phyloP scores from a whole-genome alignment of 2,329 filamentous ascomycete genomes.

The Chaetoscypha palmicola region DNA sequence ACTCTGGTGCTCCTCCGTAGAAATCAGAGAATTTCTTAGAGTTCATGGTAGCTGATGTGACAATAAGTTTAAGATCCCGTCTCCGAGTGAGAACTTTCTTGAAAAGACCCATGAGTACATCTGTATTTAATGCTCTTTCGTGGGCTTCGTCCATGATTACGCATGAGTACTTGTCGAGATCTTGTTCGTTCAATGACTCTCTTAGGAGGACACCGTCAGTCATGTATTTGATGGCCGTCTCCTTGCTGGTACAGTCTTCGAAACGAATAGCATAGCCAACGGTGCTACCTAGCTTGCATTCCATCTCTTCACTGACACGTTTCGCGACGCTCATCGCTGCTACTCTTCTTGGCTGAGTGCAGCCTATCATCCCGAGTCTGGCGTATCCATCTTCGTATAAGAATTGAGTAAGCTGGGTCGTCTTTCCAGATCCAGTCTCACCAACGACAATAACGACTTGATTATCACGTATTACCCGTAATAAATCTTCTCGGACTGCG shows the following conservation, averaged over 20 bases:
- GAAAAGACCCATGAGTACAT: constrained; percentile 94
- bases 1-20: constrained; percentile 92
- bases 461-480: constrained; percentile 90
- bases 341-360: constrained; percentile 91
- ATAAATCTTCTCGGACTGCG: constrained; percentile 85
- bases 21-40: constrained; percentile 93
- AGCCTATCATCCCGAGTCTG: constrained; percentile 82
- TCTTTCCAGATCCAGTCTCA: constrained; percentile 96
- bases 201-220: constrained; percentile 91
- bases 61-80: constrained; percentile 89
- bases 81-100: constrained; percentile 91
- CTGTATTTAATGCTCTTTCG: constrained; percentile 91
- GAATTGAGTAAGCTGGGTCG: constrained; percentile 94
- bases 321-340: constrained; percentile 99
- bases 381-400: constrained; percentile 93
- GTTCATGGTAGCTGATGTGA: constrained; percentile 98
- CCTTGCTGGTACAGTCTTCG: constrained; percentile 93
- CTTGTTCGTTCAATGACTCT: constrained; percentile 86
- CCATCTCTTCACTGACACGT: constrained; percentile 97
- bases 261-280: constrained; percentile 98
- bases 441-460: constrained; percentile 96
- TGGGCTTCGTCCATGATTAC: constrained; percentile 99
- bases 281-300: constrained; percentile 75
- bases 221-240: constrained; percentile 98
- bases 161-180: constrained; percentile 92